phyloP scores from a whole-genome alignment of 1,284 basidiomycete species.

The Ceratobasidium sp. region DNA sequence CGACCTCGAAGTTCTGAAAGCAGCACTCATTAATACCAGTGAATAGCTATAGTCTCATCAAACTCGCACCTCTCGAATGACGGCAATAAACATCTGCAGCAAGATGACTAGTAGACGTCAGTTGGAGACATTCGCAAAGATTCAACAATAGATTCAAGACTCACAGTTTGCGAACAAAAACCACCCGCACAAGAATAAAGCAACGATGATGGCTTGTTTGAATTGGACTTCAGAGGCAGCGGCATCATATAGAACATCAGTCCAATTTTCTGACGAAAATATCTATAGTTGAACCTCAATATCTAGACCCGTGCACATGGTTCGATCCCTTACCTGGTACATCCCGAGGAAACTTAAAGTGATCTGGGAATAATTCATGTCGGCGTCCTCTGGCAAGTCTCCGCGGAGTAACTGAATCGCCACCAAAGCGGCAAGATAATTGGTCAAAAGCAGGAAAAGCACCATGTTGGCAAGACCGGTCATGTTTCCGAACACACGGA shows the following conservation, averaged over 20 bases:
- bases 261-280: slow-evolving; percentile 97
- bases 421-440: slow-evolving; percentile 85
- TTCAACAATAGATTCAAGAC: slow-evolving; percentile 48
- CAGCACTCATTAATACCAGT: background rate
- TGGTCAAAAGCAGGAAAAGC: slow-evolving; percentile 89
- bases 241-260: slow-evolving; percentile 76
- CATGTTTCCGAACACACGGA: slow-evolving; percentile 91
- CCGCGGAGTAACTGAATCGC: slow-evolving; percentile 81
- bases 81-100: slow-evolving; percentile 98
- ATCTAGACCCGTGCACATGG: background rate
- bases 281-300: slow-evolving; percentile 57
- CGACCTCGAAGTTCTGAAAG: slow-evolving; percentile 82
- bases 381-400: slow-evolving; percentile 63
- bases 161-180: slow-evolving; percentile 91
- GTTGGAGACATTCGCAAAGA: slow-evolving; percentile 13
- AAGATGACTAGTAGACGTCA: slow-evolving; percentile 73
- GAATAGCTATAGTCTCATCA: background rate
- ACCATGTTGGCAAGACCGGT: slow-evolving; percentile 94
- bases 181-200: slow-evolving; percentile 85
- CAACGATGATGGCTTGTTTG: slow-evolving; percentile 76
- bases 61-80: slow-evolving; percentile 80
- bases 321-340: slow-evolving; percentile 62
- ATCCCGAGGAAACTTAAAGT: slow-evolving; percentile 90
- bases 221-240: slow-evolving; percentile 68
- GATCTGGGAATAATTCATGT: slow-evolving; percentile 87